Evolutionary conservation across 306 rosid species (phyloP), one percentile per base, ranked within the genome.

Genomic region (barrel medic (Medicago truncatula)): DNA sequence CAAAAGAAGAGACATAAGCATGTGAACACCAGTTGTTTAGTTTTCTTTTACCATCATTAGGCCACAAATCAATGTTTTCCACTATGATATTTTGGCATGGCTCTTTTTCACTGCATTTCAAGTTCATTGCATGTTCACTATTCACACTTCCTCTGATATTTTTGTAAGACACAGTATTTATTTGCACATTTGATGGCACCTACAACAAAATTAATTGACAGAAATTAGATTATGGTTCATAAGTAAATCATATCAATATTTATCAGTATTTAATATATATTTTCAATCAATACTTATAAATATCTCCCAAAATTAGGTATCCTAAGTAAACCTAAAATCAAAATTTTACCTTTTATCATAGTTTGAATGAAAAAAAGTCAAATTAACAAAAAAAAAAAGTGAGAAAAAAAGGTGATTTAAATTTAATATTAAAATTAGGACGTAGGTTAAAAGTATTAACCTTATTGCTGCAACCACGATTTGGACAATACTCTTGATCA

Each of bases 151-250:
- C 97, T 85, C 36, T 3, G 31, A 91, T 80, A 64, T 87, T 86
- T 28, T 11, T 87, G 85, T 81, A 91, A 0, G 21, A 71, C 34
- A 87, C 83, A 46, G 82, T 21, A 41, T 84, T 80, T 18, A 91
- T 87, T 81, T 91, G 85, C 57, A 91, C 87, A 0, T 36, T 9
- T 16, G 95, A 91, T 23, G 78, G 9, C 16, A 0, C 78, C 97
- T 84, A 4, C 41, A 50, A 49, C 17, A 44, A 8, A 57, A n/a
- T 11, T 6, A 40, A 16, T 49, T 65, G 21, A 4, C 14, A 59
- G 10, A 50, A 6, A 50, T 50, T 6, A 50, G 6, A 50, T 50
- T n/a, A 50, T 15, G 21, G 14, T 13, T 12, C 52, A 46, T 46
- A 46, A 12, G 14, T 46, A 46, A 46, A 46, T 44, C 8, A 3